phyloP scores from a whole-genome alignment of 1,284 basidiomycete genomes.

The Cerrena zonata region DNA sequence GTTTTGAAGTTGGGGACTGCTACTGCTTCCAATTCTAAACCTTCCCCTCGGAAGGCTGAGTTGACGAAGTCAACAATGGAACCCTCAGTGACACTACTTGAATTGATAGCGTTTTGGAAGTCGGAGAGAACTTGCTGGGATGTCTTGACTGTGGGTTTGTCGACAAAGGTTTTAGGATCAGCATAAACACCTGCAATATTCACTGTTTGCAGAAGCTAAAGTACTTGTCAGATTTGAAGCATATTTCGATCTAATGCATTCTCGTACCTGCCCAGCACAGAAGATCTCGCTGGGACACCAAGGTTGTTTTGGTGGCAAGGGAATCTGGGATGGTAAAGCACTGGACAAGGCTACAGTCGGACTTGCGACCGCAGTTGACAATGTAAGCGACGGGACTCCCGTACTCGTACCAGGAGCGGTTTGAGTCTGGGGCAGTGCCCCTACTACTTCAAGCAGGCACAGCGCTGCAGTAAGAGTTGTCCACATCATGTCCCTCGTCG shows the following conservation, averaged over 20 bases:
- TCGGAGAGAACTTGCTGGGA: conserved; percentile 64
- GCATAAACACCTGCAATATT: conserved; percentile 71
- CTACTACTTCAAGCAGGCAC: not conserved
- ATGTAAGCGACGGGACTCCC: conserved; percentile 23
- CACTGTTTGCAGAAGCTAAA: conserved; percentile 77
- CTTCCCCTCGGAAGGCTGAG: conserved; percentile 78
- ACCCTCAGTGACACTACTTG: conserved; percentile 44
- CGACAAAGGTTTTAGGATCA: conserved; percentile 87
- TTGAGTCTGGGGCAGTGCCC: not conserved
- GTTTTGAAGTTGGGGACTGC: conserved; percentile 58
- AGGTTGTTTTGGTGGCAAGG: conserved; percentile 65
- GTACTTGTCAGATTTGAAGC: not conserved
- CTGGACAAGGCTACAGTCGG: conserved; percentile 52
- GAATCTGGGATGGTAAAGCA: conserved; percentile 60
- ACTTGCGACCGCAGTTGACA: conserved; percentile 62
- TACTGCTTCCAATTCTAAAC: conserved; percentile 71
- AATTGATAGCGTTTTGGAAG: conserved; percentile 53
- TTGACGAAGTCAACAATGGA: conserved; percentile 68
- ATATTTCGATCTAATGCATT: not conserved
- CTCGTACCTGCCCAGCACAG: conserved; percentile 70
- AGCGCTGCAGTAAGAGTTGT: not conserved
- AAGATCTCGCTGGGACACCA: conserved; percentile 81
- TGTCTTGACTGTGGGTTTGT: conserved; percentile 76
- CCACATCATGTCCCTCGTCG: not conserved
- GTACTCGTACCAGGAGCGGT: conserved; percentile 11